Conservation (phyloP, 805 yeast genomes). For the Sugiyamaella lignohabitans region DNA sequence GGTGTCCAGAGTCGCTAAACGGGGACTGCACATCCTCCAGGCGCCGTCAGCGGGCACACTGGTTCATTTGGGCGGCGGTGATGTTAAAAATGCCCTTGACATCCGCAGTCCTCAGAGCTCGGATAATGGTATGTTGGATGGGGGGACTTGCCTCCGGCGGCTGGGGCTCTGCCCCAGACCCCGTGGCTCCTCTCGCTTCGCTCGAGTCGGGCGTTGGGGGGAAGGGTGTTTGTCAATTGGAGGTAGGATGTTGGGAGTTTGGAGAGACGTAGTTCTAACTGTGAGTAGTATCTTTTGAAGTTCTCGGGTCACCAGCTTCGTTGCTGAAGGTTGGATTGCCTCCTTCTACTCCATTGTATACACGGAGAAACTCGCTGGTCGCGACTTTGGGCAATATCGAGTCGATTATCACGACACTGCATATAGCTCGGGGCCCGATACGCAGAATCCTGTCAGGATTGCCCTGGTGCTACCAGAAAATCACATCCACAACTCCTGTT, state of each 20-base stretch:
- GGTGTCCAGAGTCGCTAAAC: not conserved
- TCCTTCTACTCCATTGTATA: conserved; percentile 34
- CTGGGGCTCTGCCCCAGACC: too few species aligned
- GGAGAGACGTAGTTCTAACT: too few species aligned
- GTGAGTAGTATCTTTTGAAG: conserved; percentile 11
- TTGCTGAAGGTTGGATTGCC: conserved; percentile 39
- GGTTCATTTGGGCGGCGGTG: conserved; percentile 2
- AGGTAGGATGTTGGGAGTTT: too few species aligned
- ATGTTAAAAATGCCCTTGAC: conserved; percentile 9
- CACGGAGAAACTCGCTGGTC: conserved; percentile 37
- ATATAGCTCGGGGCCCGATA: conserved; percentile 5
- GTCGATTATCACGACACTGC: conserved; percentile 8
- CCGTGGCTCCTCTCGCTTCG: too few species aligned
- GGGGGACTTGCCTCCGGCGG: too few species aligned
- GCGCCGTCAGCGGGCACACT: conserved; percentile 11
- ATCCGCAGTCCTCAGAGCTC: conserved; percentile 1
- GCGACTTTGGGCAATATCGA: conserved; percentile 28
- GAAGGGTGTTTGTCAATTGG: too few species aligned
- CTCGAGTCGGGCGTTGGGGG: too few species aligned
- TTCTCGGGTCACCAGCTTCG: conserved; percentile 14
- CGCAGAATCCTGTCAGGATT: conserved; percentile 6
- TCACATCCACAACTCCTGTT: conserved; percentile 27
- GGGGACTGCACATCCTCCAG: conserved; percentile 10
- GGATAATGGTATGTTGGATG: conserved; percentile 4
- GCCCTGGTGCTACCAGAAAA: conserved; percentile 16